These are phyloP conservation scores for Scenedesmus sp. DNA, from an alignment of 163 green algal species.

Conservation along the genomic window DNA sequence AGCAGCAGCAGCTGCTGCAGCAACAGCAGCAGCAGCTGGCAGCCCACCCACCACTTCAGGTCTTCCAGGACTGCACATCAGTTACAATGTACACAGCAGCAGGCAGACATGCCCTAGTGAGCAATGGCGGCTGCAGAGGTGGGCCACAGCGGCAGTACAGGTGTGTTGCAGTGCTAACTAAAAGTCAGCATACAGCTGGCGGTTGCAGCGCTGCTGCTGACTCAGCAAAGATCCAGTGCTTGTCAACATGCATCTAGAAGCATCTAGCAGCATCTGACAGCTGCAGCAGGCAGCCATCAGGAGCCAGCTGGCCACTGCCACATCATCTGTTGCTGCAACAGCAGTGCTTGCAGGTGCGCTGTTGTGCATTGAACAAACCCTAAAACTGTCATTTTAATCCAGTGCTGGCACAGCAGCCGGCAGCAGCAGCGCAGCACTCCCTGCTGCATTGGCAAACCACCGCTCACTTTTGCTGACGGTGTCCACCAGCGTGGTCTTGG, in stretches of 20 bases:
- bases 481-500: slow-evolving; percentile 64
- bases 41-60: slow-evolving; percentile 34
- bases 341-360: not conserved
- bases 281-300: not conserved
- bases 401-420: not conserved
- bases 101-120: not conserved
- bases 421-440: not conserved
- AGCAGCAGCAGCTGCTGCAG: not conserved
- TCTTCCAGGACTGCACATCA: slow-evolving; percentile 39
- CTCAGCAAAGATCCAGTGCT: too few relatives aligned
- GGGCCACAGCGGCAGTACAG: too few relatives aligned
- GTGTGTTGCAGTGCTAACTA: too few relatives aligned
- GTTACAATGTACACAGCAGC: not conserved
- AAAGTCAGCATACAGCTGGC: too few relatives aligned
- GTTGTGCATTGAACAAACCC: too few relatives aligned
- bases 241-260: too few relatives aligned
- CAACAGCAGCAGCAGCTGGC: not conserved
- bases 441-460: not conserved
- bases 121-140: not conserved
- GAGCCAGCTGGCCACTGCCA: not conserved
- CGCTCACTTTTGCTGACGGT: slow-evolving; percentile 44
- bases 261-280: not conserved
- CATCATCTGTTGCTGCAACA: not conserved
- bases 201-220: too few relatives aligned
- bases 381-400: too few relatives aligned